Conservation (phyloP, 2,329 filamentous ascomycete species). For the Cadophora gregata region DNA sequence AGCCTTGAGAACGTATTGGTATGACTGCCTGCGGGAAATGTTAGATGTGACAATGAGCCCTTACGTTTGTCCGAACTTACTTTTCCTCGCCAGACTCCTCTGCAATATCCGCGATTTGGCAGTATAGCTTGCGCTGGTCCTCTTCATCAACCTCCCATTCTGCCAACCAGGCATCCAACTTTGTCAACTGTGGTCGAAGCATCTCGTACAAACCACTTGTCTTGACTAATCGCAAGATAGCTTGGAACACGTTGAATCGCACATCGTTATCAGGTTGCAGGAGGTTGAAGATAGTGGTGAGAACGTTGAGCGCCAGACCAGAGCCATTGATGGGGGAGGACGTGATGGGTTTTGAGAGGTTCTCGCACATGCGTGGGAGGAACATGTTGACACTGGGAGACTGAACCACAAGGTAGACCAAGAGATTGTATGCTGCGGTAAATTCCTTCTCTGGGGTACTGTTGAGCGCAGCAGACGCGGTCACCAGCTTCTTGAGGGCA, state of each 20-base stretch:
- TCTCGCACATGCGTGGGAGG: conserved; percentile 86
- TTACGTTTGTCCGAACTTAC: conserved; percentile 53
- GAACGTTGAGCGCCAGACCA: conserved; percentile 84
- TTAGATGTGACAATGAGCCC: conserved; percentile 21
- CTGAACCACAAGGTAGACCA: conserved; percentile 90
- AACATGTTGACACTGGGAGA: conserved; percentile 84
- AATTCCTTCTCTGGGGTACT: conserved; percentile 95
- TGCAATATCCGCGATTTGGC: conserved; percentile 82
- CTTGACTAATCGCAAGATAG: conserved; percentile 85
- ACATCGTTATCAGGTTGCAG: conserved; percentile 76
- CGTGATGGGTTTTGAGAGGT: conserved; percentile 85
- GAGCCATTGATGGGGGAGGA: conserved; percentile 86
- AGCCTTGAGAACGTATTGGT: conserved; percentile 70
- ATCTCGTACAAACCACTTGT: conserved; percentile 79
- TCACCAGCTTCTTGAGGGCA: conserved; percentile 86
- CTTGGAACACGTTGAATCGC: conserved; percentile 88
- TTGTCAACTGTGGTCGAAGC: conserved; percentile 81
- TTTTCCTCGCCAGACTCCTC: conserved; percentile 77
- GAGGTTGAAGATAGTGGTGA: conserved; percentile 97
- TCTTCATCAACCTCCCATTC: conserved; percentile 85
- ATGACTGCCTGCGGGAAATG: conserved; percentile 59
- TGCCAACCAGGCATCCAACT: conserved; percentile 80
- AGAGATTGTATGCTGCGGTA: conserved; percentile 93
- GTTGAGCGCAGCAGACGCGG: conserved; percentile 78
- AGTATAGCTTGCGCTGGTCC: conserved; percentile 83